phyloP scores from a whole-genome alignment of 2,329 filamentous ascomycete species.

The Diaporthe capsici region DNA sequence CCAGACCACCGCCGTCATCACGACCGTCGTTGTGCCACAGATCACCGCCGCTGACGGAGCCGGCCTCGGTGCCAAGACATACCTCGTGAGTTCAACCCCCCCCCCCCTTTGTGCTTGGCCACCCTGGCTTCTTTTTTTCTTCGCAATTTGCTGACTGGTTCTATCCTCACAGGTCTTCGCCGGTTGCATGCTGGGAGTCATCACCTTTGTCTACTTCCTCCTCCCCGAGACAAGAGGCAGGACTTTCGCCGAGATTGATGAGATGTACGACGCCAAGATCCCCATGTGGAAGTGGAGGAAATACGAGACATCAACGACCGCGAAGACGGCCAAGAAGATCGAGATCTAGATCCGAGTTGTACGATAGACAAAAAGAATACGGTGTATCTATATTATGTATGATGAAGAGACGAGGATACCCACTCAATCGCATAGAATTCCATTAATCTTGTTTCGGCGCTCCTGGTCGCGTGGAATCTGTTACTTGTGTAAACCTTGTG shows the following conservation, averaged over 20 bases:
- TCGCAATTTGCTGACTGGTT: neutral
- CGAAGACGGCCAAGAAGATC: conserved; percentile 31
- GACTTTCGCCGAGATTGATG: conserved; percentile 39
- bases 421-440: neutral
- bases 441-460: neutral
- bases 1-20: conserved; percentile 54
- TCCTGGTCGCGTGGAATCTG: neutral
- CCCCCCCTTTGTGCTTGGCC: neutral
- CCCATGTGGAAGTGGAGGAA: conserved; percentile 36
- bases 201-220: conserved; percentile 39
- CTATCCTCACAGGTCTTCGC: conserved; percentile 30
- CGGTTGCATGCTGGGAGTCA: conserved; percentile 37
- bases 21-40: conserved; percentile 54
- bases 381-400: conserved; percentile 22
- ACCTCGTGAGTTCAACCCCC: conserved; percentile 8
- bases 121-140: neutral
- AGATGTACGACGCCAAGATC: conserved; percentile 39
- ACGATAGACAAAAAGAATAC: neutral
- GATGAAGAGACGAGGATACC: conserved; percentile 30
- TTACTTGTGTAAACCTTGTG: too few species aligned
- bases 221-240: conserved; percentile 37
- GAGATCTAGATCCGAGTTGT: conserved; percentile 7
- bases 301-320: conserved; percentile 30
- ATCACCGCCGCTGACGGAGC: conserved; percentile 45
- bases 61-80: conserved; percentile 40